These are phyloP conservation scores for Monilinia fructicola DNA, from an alignment of 2,329 filamentous ascomycete genomes.

Conservation along the genomic window DNA sequence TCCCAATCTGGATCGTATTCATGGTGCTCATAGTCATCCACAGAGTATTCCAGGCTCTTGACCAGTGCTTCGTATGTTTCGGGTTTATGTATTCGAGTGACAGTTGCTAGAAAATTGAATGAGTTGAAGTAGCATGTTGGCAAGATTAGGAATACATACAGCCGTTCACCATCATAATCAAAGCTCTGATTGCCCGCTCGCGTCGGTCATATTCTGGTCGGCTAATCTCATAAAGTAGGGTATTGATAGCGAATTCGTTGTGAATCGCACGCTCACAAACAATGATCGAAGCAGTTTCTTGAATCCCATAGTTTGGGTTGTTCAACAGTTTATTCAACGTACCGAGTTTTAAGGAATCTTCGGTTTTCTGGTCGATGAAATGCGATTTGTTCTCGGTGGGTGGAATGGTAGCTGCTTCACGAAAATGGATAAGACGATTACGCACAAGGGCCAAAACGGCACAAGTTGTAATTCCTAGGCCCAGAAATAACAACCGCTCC, in stretches of 20 bases:
- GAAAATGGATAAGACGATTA: constrained; percentile 57
- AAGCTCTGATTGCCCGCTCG: constrained; percentile 55
- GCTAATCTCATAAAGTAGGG: constrained; percentile 59
- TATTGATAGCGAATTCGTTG: constrained; percentile 52
- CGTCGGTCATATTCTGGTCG: constrained; percentile 58
- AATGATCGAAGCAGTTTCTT: constrained; percentile 64
- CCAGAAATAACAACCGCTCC: constrained; percentile 35
- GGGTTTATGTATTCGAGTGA: constrained; percentile 35
- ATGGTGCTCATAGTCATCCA: constrained; percentile 52
- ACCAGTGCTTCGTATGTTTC: constrained; percentile 51
- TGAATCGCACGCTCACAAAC: constrained; percentile 59
- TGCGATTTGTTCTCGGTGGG: constrained; percentile 64
- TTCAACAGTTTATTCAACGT: constrained; percentile 67
- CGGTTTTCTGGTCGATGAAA: constrained; percentile 73
- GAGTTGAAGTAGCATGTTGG: constrained; percentile 17
- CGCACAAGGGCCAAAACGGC: constrained; percentile 58
- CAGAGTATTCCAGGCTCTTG: constrained; percentile 57
- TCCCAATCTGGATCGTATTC: constrained; percentile 59
- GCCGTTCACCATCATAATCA: constrained; percentile 55
- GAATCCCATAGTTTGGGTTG: constrained; percentile 71
- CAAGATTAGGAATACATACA: constrained; percentile 39
- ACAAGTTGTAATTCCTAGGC: constrained; percentile 53
- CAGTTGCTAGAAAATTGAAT: constrained; percentile 26
- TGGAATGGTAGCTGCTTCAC: constrained; percentile 65
- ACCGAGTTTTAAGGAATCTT: constrained; percentile 65